These are phyloP conservation scores for Mucor sp. DNA, from an alignment of 371 early-diverging fungal species.

Conservation along the genomic window DNA sequence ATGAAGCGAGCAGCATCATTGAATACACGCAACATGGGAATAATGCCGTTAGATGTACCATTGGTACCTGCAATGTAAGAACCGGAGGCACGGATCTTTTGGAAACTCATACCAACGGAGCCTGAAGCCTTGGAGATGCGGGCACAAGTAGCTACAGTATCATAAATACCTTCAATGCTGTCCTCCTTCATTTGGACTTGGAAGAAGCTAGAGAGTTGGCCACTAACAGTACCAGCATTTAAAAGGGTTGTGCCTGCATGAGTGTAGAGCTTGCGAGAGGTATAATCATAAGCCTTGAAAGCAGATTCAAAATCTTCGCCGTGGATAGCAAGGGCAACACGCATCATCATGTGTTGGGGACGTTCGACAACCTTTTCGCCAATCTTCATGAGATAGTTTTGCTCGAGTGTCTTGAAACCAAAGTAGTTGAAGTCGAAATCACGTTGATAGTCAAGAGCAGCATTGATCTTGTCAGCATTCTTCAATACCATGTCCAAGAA, in stretches of 20 bases:
- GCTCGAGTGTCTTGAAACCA: constrained; percentile 94
- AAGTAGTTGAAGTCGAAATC: constrained; percentile 94
- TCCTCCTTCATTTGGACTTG: constrained; percentile 30
- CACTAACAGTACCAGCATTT: constrained; percentile 89
- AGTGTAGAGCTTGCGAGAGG: constrained; percentile 88
- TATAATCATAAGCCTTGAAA: constrained; percentile 87
- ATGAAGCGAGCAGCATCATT: constrained; percentile 95
- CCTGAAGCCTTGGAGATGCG: constrained; percentile 94
- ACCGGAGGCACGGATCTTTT: constrained; percentile 87
- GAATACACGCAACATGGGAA: constrained; percentile 95
- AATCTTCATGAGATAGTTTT: constrained; percentile 85
- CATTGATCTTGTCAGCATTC: constrained; percentile 75
- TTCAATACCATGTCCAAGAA: constrained; percentile 64
- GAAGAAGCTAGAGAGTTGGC: constrained; percentile 73
- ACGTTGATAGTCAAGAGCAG: constrained; percentile 86
- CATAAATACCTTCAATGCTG: constrained; percentile 95
- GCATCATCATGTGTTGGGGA: constrained; percentile 97
- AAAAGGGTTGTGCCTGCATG: constrained; percentile 97
- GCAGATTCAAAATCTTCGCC: constrained; percentile 84
- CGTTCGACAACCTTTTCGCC: constrained; percentile 81
- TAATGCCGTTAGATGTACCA: constrained; percentile 91
- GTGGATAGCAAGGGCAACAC: constrained; percentile 94
- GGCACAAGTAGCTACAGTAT: constrained; percentile 89
- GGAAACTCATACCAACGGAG: constrained; percentile 91
- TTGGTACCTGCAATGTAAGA: constrained; percentile 94